Evolutionary conservation across 805 yeast genomes (phyloP), one percentile per base, ranked within the genome.

Genomic region (Ogataea chonburiensis): DNA sequence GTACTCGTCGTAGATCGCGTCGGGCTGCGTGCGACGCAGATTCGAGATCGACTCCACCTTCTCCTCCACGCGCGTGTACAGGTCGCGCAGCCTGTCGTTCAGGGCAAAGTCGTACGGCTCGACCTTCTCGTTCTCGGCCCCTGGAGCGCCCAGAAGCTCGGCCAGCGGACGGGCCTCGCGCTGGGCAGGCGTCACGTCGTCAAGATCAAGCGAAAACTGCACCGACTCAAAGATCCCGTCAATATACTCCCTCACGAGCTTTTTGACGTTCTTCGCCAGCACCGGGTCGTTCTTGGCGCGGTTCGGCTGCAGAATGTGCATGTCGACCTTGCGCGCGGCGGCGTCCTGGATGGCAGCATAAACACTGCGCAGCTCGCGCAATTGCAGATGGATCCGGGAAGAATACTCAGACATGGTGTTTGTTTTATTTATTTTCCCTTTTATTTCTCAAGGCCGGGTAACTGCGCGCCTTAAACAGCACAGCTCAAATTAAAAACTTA

Each of bases 41-140:
- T 66, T 64, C 0, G 86, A 72, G 12, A 81, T 71, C 38, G 66
- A 70, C 1, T 77, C 70, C 0, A 86, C 76, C 42, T 73, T 75
- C 31, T 68, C 71, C 45, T 86, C 94, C 40, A 84, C 79, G 24
- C 71, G 67, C 31, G 69, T 68, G 43, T 83, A 74, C 31, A 75
- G 48, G 31, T 69, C 65, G 30, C 91, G 64, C 18, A 85, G 70
- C 37, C 67, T 56, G 39, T 74, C 79, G 55, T 82, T 81, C 40
- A 83, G 58, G 13, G 71, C 78, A 24, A 71, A 60, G 52, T 86
- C 91, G 56, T 81, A 83, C 1, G 89, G 87, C 53, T 81, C 93
- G 7, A 77, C 69, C 39, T 71, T 71, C 38, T 48, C 52, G 35
- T 47, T 43, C 15, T 51, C 26, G 40, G 43, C 24, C 5, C 52